Percentiles rank a stretch among this genome's conserved stretches.
These are phyloP conservation scores for Juglanconis juglandina DNA, from an alignment of 2,329 filamentous ascomycete species.

Conservation along the genomic window DNA sequence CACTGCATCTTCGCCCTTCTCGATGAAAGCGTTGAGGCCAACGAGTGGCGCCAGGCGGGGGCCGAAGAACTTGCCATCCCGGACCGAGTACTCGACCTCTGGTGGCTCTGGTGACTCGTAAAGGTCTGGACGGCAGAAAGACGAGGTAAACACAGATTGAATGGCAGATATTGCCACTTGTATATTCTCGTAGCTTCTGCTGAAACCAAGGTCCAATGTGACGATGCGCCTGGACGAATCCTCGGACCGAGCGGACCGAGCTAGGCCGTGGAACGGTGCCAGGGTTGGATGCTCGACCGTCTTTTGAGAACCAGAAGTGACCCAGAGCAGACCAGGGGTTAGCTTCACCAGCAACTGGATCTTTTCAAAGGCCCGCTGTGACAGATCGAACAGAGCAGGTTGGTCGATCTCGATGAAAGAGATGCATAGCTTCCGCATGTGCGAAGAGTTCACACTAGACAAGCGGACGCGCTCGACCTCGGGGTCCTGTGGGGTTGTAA, in stretches of 20 bases:
- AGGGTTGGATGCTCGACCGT: constrained; percentile 31
- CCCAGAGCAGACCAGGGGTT: constrained; percentile 44
- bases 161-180: background rate
- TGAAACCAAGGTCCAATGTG: constrained; percentile 38
- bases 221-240: constrained; percentile 40
- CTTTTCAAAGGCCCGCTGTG: constrained; percentile 33
- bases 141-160: constrained; percentile 23
- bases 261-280: constrained; percentile 42
- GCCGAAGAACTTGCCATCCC: constrained; percentile 36
- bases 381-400: constrained; percentile 37
- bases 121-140: constrained; percentile 21
- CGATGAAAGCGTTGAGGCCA: constrained; percentile 43
- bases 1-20: constrained; percentile 23
- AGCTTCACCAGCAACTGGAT: constrained; percentile 38
- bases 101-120: constrained; percentile 25
- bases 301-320: constrained; percentile 41
- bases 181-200: background rate
- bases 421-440: constrained; percentile 34
- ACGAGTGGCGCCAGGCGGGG: constrained; percentile 41
- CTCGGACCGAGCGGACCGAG: constrained; percentile 48
- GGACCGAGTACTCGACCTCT: constrained; percentile 44
- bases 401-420: constrained; percentile 44
- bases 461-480: constrained; percentile 32
- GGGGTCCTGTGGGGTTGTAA: constrained; percentile 14
- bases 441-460: constrained; percentile 30